Evolutionary conservation across 345 rosid species (phyloP), one percentile per base, ranked within the genome.

Genomic region (Eucalyptus albens): DNA sequence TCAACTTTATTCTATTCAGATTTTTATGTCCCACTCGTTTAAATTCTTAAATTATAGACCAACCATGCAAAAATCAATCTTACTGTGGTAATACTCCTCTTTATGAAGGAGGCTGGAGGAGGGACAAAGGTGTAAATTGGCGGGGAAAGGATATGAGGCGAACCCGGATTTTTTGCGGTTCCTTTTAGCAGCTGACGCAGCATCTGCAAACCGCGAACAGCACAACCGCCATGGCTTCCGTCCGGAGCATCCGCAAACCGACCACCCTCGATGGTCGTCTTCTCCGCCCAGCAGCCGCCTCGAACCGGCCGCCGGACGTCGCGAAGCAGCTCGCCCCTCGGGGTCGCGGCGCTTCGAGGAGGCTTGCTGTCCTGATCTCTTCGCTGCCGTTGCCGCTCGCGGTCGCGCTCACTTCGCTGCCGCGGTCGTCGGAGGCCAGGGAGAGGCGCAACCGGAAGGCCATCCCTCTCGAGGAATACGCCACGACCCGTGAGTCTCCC

Each of bases 391-490:
- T 90, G 37, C 96, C 97, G 4, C 94, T 49, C 15, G 2, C 5
- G 15, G 29, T 95, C 87, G 94, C 87, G 87, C 89, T 94, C 89
- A 56, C 95, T 87, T 90, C 55, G 62, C 50, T 90, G 37, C 96
- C 97, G 4, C 94, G 87, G 37, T 88, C 91, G 40, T 91, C 97
- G 8, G 95, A 94, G 45, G 97, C 99, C 51, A 94, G 97, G 88
- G 99, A 96, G 93, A 93, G 99, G 92, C 96, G 98, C 92, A 95
- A 90, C 93, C 94, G 56, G 94, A 96, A 95, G 94, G 87, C 42
- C 86, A 93, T 97, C 88, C 97, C 97, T 87, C 93, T 93, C 53
- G 97, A 96, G 59, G 97, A 95, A 17, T 97, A 96, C 89, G 90
- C 91, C 90, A 94, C 97, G 50, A 88, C 90, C 90, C 94, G 99